Base-by-base conservation (phyloP, 2,329 filamentous ascomycete genomes). In the Alternaria sp. region DNA sequence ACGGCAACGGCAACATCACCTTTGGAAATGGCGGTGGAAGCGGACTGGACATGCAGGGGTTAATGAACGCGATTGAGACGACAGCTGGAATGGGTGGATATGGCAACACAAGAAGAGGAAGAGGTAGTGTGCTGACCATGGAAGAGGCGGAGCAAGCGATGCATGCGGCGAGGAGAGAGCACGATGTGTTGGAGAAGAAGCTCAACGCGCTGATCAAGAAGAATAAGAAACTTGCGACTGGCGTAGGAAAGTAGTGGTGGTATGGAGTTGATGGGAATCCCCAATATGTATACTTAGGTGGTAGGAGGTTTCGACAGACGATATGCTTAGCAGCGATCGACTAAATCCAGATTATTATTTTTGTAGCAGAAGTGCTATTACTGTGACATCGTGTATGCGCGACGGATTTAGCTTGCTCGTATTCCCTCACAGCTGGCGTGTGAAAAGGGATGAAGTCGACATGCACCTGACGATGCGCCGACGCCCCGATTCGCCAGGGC, bases 131-230 rank as follows among this genome's bases (percentile, higher is more conserved):
- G 26, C 66, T 79, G 26, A 71, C 66, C 15, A 60, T 79, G 28
- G 75, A 79, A n/a, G 78, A 80, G 67, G 74, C 77, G 14, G 79
- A 80, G 60, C 69, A 72, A 15, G 77, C 75, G 11, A 74, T 80
- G 72, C 67, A 75, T 25, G 69, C 68, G 10, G 77, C 77, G 46
- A 74, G 71, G 65, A 76, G 78, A 64, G 78, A 80, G 28, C 71
- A 78, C 28, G 78, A 80, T 62, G 72, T 72, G 21, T 49, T 79
- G 57, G 78, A 80, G 60, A 79, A 79, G 69, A 80, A 77, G 62
- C 55, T 80, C 25, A 71, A 70, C 4, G 72, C 61, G 14, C 54
- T 79, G n/a, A 74, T 79, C 63, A 80, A 79, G 70, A 73, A 78
- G 69, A 80, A 80, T 53, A 75, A 71, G 64, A 78, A 76, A 66